Evolutionary conservation across 371 early-diverging fungal species (phyloP), one percentile per base, ranked within the genome.

Genomic region (Lichtheimia corymbifera): DNA sequence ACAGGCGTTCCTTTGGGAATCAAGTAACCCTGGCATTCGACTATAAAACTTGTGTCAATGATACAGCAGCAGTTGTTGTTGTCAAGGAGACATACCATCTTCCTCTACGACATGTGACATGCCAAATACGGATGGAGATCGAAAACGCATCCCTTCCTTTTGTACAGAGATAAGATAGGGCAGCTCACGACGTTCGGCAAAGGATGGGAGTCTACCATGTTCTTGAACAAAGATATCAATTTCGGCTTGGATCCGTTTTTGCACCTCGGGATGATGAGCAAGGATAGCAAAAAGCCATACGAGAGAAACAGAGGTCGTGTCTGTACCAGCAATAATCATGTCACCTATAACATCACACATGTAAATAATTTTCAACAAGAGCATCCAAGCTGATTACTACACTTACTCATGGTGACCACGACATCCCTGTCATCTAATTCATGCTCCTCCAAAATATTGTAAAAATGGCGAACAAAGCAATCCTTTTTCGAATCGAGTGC

Each of bases 61-160:
- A n/a, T 2, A 35, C 35, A 35, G 35, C 11, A 9, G 35, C 11
- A 11, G 9, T 11, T 28, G 7, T 28, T 7, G 7, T 28, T 28
- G 28, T 5, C 4, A 28, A 0, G 28, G 7, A 0, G 4, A 28
- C 28, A 4, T 62, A 64, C 62, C 45, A 55, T 70, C 66, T 50
- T 63, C 55, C 22, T 60, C 54, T 2, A 59, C 50, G 9, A 43
- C 27, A 41, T 63, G 70, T 13, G 65, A 40, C 17, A 65, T 35
- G 6, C 63, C 63, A 40, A 65, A 53, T 0, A 35, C n/a, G 1
- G 52, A 40, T 2, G 55, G 42, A 4, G 58, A 59, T 7, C 66
- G 56, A 52, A 50, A 63, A 14, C 70, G 61, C 50, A 70, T 22
- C 13, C 66, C 56, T 43, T 70, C 70, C 28, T 55, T 59, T 40